Percentiles rank a stretch among this genome's conserved stretches.
These are phyloP conservation scores for Dactylorhiza incarnata DNA, from an alignment of 106 monocot genomes.

Conservation along the genomic window DNA sequence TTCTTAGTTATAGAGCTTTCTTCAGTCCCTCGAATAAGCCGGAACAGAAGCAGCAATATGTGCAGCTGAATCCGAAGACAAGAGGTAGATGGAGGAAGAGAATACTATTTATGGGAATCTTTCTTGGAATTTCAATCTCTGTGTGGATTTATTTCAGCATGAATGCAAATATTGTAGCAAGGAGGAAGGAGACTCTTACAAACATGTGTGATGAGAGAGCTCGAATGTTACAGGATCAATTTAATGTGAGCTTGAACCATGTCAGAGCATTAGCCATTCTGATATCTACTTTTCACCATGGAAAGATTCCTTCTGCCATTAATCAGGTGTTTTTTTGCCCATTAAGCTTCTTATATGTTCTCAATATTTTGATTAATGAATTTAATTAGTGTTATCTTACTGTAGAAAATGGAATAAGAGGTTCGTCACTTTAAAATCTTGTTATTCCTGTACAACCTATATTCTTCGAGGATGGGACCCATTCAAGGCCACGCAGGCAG, in stretches of 20 bases:
- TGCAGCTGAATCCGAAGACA: constrained; percentile 25
- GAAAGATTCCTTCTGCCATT: constrained; percentile 76
- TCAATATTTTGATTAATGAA: background rate
- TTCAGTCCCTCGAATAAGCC: constrained; percentile 15
- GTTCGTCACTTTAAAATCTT: too few species aligned
- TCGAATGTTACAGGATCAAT: constrained; percentile 90
- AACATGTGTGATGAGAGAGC: constrained; percentile 96
- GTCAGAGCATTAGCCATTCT: constrained; percentile 82
- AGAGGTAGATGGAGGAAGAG: constrained; percentile 62
- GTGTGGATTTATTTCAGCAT: constrained; percentile 75
- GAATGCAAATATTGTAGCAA: constrained; percentile 48
- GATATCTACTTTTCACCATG: constrained; percentile 88
- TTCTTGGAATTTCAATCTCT: constrained; percentile 44
- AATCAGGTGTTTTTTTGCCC: constrained; percentile 43
- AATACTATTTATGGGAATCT: constrained; percentile 47
- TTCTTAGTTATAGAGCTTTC: constrained; percentile 4
- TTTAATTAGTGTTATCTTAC: background rate
- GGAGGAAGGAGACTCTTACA: constrained; percentile 63
- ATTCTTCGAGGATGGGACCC: too few species aligned
- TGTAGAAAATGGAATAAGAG: too few species aligned
- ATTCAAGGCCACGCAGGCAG: too few species aligned
- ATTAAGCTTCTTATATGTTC: background rate
- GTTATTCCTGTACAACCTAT: too few species aligned
- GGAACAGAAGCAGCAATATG: constrained; percentile 14
- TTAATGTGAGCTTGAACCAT: constrained; percentile 97